These are phyloP conservation scores for Lepiota brunneoincarnata DNA, from an alignment of 768 basidiomycete genomes.

Conservation along the genomic window DNA sequence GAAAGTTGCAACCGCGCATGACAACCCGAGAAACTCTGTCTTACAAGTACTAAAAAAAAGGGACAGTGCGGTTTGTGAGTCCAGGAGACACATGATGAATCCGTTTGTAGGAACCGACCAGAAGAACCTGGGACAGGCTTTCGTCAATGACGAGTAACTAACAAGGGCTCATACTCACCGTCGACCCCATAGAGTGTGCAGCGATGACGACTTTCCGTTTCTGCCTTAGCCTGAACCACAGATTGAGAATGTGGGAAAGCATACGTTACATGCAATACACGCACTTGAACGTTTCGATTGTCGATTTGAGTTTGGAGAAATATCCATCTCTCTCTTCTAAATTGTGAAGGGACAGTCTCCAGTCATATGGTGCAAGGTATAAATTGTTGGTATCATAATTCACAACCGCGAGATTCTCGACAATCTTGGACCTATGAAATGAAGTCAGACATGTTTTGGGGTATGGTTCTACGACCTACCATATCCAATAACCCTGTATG, in stretches of 20 bases:
- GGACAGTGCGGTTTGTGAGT: conserved; percentile 7
- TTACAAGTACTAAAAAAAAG: conserved; percentile 75
- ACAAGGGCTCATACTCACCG: conserved; percentile 40
- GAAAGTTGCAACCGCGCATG: neutral
- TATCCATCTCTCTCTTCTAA: conserved; percentile 90
- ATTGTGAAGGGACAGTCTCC: conserved; percentile 86
- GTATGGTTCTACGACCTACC: conserved; percentile 40
- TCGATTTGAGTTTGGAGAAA: conserved; percentile 77
- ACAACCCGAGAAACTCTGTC: conserved; percentile 23
- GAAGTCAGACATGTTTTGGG: neutral
- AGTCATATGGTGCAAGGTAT: conserved; percentile 84
- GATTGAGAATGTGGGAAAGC: neutral
- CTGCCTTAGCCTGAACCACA: conserved; percentile 52
- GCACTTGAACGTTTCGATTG: conserved; percentile 78
- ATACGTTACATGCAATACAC: conserved; percentile 16
- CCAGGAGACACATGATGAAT: neutral
- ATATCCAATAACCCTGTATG: conserved; percentile 93
- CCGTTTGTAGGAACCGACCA: conserved; percentile 41
- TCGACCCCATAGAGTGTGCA: conserved; percentile 85
- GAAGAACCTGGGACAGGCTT: conserved; percentile 33
- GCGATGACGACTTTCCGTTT: conserved; percentile 79
- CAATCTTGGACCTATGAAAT: conserved; percentile 72
- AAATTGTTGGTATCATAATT: conserved; percentile 93
- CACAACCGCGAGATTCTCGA: conserved; percentile 91
- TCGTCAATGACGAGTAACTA: neutral